phyloP scores from a whole-genome alignment of 768 basidiomycete genomes.

The Mrakia gelida region DNA sequence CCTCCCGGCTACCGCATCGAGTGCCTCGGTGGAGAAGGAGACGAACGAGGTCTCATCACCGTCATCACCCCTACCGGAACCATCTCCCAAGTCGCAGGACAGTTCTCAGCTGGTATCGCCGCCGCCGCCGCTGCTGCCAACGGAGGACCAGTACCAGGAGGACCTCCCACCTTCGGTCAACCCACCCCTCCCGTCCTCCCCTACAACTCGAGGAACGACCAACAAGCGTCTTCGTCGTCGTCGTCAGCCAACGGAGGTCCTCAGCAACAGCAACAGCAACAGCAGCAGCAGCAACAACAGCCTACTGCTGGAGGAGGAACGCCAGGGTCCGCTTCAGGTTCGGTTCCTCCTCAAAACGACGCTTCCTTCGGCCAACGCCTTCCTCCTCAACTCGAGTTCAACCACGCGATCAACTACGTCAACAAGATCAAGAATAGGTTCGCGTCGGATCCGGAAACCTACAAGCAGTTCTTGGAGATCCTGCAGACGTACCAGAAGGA shows the following conservation, averaged over 20 bases:
- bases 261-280: slow-evolving; percentile 23
- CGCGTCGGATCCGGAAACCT: slow-evolving; percentile 77
- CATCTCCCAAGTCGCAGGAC: slow-evolving; percentile 37
- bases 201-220: not conserved
- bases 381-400: slow-evolving; percentile 40
- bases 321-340: not conserved
- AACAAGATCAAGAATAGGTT: slow-evolving; percentile 97
- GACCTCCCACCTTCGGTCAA: too few species aligned
- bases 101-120: slow-evolving; percentile 25
- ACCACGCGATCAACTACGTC: slow-evolving; percentile 95
- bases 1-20: slow-evolving; percentile 93
- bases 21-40: slow-evolving; percentile 41
- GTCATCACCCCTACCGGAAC: slow-evolving; percentile 45
- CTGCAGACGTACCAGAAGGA: slow-evolving; percentile 54
- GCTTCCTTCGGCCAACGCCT: not conserved
- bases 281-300: slow-evolving; percentile 24
- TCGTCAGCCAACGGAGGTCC: not conserved
- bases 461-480: slow-evolving; percentile 51
- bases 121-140: not conserved
- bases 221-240: not conserved
- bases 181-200: not conserved
- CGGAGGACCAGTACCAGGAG: not conserved
- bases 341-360: too few species aligned
- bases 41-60: slow-evolving; percentile 40
- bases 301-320: not conserved